phyloP scores from a whole-genome alignment of 108 stramenopile species.

The Mayamaea pseudoterrestris region DNA sequence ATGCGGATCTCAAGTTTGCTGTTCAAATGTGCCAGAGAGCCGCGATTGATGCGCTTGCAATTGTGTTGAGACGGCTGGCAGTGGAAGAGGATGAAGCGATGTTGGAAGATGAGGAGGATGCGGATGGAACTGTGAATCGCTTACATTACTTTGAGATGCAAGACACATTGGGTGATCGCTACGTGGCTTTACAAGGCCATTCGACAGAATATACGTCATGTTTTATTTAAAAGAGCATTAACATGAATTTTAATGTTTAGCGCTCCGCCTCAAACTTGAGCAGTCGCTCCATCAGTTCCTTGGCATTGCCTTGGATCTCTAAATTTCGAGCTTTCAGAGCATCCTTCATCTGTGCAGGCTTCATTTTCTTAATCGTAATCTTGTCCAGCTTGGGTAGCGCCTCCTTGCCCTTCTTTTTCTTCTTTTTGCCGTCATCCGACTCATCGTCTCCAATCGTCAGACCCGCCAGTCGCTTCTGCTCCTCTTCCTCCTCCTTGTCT shows the following conservation, averaged over 20 bases:
- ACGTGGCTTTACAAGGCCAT: not conserved
- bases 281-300: slow-evolving; percentile 48
- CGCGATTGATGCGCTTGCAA: not conserved
- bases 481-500: slow-evolving; percentile 26
- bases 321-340: slow-evolving; percentile 72
- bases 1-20: not conserved
- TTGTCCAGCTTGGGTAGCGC: slow-evolving; percentile 70
- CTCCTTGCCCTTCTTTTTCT: slow-evolving; percentile 28
- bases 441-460: slow-evolving; percentile 16
- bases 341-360: slow-evolving; percentile 79
- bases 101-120: too few species aligned
- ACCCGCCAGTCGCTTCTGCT: slow-evolving; percentile 24
- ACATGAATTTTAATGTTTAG: slow-evolving; percentile 9
- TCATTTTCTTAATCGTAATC: slow-evolving; percentile 85
- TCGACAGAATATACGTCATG: not conserved
- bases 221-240: not conserved
- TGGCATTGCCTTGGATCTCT: slow-evolving; percentile 81
- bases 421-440: slow-evolving; percentile 35
- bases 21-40: not conserved
- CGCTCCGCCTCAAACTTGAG: slow-evolving; percentile 67
- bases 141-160: not conserved
- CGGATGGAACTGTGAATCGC: too few species aligned
- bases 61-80: not conserved
- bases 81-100: not conserved
- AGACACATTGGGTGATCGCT: not conserved